Conservation (phyloP, 345 rosid genomes). For the Salix viminalis region DNA sequence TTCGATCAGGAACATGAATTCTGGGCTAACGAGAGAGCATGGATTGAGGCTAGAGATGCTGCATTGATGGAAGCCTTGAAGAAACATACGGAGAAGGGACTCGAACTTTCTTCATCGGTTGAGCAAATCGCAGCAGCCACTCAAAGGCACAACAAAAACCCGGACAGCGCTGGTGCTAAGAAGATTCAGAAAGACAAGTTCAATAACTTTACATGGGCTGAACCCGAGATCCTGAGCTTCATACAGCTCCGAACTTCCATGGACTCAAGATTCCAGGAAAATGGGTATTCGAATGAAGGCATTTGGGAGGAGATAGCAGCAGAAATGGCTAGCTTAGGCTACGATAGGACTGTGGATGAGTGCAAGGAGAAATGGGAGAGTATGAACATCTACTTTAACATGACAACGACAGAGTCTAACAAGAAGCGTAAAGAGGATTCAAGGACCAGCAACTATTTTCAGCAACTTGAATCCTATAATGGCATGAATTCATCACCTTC, state of each 20-base stretch:
- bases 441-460: conserved; percentile 11
- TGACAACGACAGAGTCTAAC: conserved; percentile 26
- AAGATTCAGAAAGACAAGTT: conserved; percentile 4
- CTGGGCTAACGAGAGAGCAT: conserved; percentile 52
- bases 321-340: conserved; percentile 42
- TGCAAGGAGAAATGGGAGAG: conserved; percentile 47
- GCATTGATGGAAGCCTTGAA: conserved; percentile 42
- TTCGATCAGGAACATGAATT: conserved; percentile 37
- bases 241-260: conserved; percentile 34
- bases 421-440: conserved; percentile 30
- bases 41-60: conserved; percentile 52
- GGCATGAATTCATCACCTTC: conserved; percentile 16
- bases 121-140: not conserved
- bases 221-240: conserved; percentile 40
- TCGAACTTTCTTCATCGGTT: conserved; percentile 1
- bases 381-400: conserved; percentile 28
- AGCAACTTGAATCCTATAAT: conserved; percentile 14
- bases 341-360: conserved; percentile 29
- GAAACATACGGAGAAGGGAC: conserved; percentile 23
- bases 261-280: conserved; percentile 34
- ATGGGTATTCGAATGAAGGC: conserved; percentile 24
- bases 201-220: conserved; percentile 24
- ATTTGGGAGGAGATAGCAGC: conserved; percentile 42
- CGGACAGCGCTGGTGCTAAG: not conserved
- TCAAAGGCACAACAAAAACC: conserved; percentile 2